Conservation (phyloP, 2,329 filamentous ascomycete species). For the Ceratocystis eucalypticola region DNA sequence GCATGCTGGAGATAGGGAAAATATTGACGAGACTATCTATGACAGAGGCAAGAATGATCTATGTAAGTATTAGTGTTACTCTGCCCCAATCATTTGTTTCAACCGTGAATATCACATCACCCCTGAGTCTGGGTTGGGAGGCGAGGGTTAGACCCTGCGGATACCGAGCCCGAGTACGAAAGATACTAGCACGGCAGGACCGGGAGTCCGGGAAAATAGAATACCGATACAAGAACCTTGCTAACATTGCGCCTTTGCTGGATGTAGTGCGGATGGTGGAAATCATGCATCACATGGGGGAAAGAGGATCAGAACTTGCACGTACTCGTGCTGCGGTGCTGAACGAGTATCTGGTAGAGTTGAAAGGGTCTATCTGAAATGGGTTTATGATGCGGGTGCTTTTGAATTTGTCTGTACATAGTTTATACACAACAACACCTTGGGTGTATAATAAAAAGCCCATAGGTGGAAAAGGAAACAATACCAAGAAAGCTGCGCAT, state of each 20-base stretch:
- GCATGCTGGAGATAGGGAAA: slow-evolving; percentile 33
- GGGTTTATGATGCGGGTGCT: neutral
- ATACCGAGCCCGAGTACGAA: neutral
- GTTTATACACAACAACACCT: no score
- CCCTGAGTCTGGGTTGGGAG: no score
- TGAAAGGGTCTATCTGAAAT: slow-evolving; percentile 11
- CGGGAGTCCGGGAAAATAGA: neutral
- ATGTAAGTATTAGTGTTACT: slow-evolving; percentile 32
- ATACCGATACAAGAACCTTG: neutral
- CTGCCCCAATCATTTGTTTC: neutral
- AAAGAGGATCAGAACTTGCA: slow-evolving; percentile 45
- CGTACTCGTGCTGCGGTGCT: slow-evolving; percentile 46
- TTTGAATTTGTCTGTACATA: neutral
- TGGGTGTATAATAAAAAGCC: no score
- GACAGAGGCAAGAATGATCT: slow-evolving; percentile 48
- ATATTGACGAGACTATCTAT: slow-evolving; percentile 38
- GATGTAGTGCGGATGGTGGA: slow-evolving; percentile 46
- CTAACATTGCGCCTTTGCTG: neutral
- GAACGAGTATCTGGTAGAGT: slow-evolving; percentile 34
- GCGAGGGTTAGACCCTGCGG: neutral
- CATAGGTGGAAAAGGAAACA: neutral
- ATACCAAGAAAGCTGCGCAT: neutral
- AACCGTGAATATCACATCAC: no score
- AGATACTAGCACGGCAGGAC: no score
- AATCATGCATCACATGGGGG: slow-evolving; percentile 43